These are phyloP conservation scores for Aspergillus transmontanensis DNA, from an alignment of 2,329 filamentous ascomycete species.

Conservation along the genomic window DNA sequence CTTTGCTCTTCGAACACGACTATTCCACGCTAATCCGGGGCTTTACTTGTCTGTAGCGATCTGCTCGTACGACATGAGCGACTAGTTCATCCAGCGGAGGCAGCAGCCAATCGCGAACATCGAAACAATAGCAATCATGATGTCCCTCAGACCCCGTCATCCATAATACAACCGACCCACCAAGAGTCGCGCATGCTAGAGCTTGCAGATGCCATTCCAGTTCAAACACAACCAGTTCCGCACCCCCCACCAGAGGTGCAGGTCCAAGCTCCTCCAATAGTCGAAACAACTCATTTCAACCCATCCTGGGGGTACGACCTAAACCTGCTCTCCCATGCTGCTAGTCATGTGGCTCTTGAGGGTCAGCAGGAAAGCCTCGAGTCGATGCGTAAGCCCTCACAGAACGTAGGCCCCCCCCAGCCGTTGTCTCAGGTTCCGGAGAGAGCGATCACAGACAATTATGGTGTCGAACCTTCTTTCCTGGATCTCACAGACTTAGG, in stretches of 20 bases:
- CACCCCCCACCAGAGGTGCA: constrained; percentile 40
- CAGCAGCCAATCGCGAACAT: constrained; percentile 42
- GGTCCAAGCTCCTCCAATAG: constrained; percentile 40
- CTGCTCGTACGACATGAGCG: constrained; percentile 53
- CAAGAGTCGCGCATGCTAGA: constrained; percentile 50
- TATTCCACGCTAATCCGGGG: constrained; percentile 25
- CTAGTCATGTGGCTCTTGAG: constrained; percentile 52
- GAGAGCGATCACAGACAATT: constrained; percentile 44
- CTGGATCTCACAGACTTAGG: constrained; percentile 50
- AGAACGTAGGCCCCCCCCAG: constrained; percentile 36
- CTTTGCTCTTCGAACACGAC: constrained; percentile 5
- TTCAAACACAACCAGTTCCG: constrained; percentile 40
- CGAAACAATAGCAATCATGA: constrained; percentile 36
- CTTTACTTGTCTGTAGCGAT: constrained; percentile 38
- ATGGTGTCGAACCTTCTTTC: constrained; percentile 48
- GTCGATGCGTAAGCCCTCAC: constrained; percentile 38
- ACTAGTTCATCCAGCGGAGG: constrained; percentile 50
- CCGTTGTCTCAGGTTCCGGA: constrained; percentile 39
- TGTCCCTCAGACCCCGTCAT: constrained; percentile 36
- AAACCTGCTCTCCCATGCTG: constrained; percentile 52
- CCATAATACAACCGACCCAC: constrained; percentile 40
- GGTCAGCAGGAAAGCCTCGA: constrained; percentile 47
- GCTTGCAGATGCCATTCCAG: constrained; percentile 46
- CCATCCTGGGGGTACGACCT: constrained; percentile 55
- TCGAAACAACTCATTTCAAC: constrained; percentile 50